Evolutionary conservation across 257 asterid genomes (phyloP).

Genomic region (Solanum medicagineum): DNA sequence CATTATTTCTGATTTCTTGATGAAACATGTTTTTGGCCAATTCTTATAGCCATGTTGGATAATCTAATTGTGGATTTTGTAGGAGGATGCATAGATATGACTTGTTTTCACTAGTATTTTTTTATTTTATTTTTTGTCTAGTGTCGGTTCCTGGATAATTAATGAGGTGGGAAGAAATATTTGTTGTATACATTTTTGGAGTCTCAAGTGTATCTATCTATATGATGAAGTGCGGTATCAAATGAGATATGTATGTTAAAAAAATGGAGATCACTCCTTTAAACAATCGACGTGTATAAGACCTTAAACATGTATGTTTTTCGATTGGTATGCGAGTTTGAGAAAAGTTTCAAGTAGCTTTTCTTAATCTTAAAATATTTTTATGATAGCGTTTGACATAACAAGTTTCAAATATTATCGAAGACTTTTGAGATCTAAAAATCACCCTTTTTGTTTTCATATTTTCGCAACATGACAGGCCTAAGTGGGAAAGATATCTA

Average conservation of each 20-base stretch:
- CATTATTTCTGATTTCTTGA: constrained; percentile 34
- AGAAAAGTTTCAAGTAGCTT: too few species aligned
- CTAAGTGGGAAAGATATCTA: too few species aligned
- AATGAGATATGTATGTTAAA: background rate
- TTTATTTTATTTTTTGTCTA: too few species aligned
- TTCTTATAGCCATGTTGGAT: constrained; percentile 12
- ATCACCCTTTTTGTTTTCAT: too few species aligned
- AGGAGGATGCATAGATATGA: background rate
- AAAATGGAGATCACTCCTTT: background rate
- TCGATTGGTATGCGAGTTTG: too few species aligned
- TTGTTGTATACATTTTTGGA: background rate
- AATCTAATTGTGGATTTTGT: background rate
- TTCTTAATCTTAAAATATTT: too few species aligned
- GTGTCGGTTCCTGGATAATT: background rate
- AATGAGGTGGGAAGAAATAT: background rate
- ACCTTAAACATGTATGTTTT: background rate
- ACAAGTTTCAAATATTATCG: too few species aligned
- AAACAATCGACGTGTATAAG: background rate
- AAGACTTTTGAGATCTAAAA: too few species aligned
- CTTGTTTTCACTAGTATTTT: background rate
- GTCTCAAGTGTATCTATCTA: background rate
- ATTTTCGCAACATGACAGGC: too few species aligned
- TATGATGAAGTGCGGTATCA: background rate
- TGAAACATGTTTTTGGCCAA: constrained; percentile 24
- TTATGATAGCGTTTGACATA: too few species aligned